Evolutionary conservation across 345 rosid species (phyloP), one percentile per base, ranked within the genome.

Genomic region (Leavenworthia alabamica): DNA sequence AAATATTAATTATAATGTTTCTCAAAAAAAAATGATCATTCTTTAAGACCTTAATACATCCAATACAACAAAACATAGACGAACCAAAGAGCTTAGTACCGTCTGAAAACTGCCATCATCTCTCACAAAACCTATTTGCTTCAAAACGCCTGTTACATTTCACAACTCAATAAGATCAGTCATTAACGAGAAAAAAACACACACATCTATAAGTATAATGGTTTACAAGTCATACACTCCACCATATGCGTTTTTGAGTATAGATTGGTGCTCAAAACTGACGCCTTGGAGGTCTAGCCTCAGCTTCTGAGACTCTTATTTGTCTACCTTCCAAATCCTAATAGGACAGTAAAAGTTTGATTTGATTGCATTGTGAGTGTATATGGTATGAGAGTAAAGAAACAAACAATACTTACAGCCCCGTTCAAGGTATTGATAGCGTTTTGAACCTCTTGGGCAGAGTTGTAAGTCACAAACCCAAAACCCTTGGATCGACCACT

Each of bases 401-500:
- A 40, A 0, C 9, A 9, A 46, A 3, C 1, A 59, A 71, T 64
- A 64, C 97, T 87, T 84, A 93, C 97, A 44, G 59, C 78, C 14
- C 99, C 99, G 63, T 93, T 56, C 77, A 89, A 77, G 61, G 88
- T 73, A 15, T 68, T 79, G 45, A 93, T 78, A 13, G 97, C 99
- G 49, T 52, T 72, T 68, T 81, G 64, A 39, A 85, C 96, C 78
- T 93, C 99, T 31, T 81, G 79, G 61, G 96, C 44, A 53, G 96
- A 83, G 67, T 78, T 78, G 73, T 81, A 93, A 6, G 94, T 82
- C 39, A 93, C 97, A 64, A 93, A 93, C 44, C 99, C 99, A 26
- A 89, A 93, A 59, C 99, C 97, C 80, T 91, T 86, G 40, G 99
- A 93, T 67, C 99, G 81, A 50, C 99, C 97, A 56, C 78, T 89